Conservation (phyloP, 169 alveolate genomes). For the Plasmodium cynomolgi region DNA sequence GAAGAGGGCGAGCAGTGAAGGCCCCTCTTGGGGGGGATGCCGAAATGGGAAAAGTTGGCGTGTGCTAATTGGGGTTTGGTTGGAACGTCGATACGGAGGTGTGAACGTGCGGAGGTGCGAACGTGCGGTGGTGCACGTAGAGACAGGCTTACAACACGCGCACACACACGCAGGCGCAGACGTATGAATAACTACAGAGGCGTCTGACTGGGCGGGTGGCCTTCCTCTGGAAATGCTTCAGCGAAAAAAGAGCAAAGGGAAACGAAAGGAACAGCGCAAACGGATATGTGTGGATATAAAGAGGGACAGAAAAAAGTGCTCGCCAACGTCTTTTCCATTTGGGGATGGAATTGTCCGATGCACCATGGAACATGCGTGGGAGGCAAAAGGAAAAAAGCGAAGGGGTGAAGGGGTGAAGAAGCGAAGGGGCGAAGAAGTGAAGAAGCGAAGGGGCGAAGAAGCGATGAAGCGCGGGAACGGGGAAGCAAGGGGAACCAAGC, state of each 20-base stretch:
- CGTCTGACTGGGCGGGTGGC: background rate
- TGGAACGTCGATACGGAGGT: background rate
- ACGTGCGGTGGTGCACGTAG: background rate
- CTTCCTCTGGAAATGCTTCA: background rate
- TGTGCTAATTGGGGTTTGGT: background rate
- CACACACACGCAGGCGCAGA: background rate
- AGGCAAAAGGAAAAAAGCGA: background rate
- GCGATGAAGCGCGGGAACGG: background rate
- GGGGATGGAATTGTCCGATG: slow-evolving; percentile 21
- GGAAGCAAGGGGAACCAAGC: background rate
- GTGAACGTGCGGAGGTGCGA: background rate
- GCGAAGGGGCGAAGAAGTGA: background rate
- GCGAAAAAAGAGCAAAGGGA: background rate
- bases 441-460: background rate
- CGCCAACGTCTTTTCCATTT: background rate
- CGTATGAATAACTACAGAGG: background rate
- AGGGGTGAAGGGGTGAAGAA: background rate
- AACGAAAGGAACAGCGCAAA: background rate
- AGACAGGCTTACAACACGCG: background rate
- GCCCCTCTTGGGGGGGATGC: background rate
- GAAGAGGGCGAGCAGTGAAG: background rate
- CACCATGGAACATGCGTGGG: slow-evolving; percentile 64
- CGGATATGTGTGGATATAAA: background rate
- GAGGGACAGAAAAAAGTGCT: background rate
- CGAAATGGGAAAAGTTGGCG: background rate